A percentile compares a stretch with the other conserved stretches of the same genome.
Conservation (phyloP, 1,284 basidiomycete genomes). For the Rhodofomes roseus region DNA sequence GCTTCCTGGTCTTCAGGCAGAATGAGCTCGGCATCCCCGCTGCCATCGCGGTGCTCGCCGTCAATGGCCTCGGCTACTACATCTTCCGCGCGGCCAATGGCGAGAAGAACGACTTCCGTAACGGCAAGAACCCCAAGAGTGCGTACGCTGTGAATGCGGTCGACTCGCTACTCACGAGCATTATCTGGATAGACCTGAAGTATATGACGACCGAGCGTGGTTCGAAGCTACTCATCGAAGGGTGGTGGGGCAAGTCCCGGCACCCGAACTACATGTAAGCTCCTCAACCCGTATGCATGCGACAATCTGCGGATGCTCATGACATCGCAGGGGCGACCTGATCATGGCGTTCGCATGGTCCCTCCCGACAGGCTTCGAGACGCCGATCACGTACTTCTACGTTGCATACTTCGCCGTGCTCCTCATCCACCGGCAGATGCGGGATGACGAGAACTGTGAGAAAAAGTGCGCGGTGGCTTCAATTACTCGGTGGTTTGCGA, state of each 20-base stretch:
- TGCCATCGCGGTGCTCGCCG: slow-evolving; percentile 58
- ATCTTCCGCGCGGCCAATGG: slow-evolving; percentile 89
- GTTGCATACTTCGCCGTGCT: slow-evolving; percentile 86
- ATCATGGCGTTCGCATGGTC: slow-evolving; percentile 94
- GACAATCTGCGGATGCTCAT: slow-evolving; percentile 6
- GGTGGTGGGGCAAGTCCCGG: slow-evolving; percentile 95
- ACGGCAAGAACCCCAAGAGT: slow-evolving; percentile 93
- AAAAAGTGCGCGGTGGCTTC: slow-evolving; percentile 67
- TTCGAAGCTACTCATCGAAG: slow-evolving; percentile 88
- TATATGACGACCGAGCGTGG: slow-evolving; percentile 86
- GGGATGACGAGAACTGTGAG: slow-evolving; percentile 92
- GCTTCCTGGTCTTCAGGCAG: slow-evolving; percentile 88
- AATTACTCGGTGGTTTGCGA: slow-evolving; percentile 2
- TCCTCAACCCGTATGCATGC: neutral
- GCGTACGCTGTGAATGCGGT: slow-evolving; percentile 14
- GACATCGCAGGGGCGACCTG: slow-evolving; percentile 66
- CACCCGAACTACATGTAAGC: slow-evolving; percentile 92
- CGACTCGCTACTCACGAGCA: neutral
- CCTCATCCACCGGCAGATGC: slow-evolving; percentile 84
- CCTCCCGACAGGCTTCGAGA: slow-evolving; percentile 88
- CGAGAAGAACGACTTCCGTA: slow-evolving; percentile 96
- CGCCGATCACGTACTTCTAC: slow-evolving; percentile 97
- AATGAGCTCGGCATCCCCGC: slow-evolving; percentile 73
- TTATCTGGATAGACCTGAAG: slow-evolving; percentile 54
- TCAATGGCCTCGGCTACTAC: slow-evolving; percentile 82